A percentile compares a stretch with the other conserved stretches of the same genome.
These are phyloP conservation scores for Rhododendron ovatum DNA, from an alignment of 148 eudicot species.

Conservation along the genomic window DNA sequence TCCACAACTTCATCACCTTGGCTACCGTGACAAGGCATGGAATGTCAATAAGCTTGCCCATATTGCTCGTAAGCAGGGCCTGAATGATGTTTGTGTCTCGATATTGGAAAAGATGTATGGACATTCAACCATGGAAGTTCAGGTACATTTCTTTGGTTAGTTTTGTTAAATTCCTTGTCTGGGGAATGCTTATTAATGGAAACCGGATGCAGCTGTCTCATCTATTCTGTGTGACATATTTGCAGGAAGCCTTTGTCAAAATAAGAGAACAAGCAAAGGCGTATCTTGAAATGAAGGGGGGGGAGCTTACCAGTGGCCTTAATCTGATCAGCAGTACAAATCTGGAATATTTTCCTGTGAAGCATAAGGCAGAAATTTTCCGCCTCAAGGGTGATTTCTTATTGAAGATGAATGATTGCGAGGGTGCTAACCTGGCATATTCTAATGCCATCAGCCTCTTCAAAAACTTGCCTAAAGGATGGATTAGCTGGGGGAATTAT, in stretches of 20 bases:
- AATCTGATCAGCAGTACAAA: constrained; percentile 86
- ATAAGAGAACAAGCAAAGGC: constrained; percentile 98
- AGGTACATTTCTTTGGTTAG: constrained; percentile 43
- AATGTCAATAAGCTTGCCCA: constrained; percentile 97
- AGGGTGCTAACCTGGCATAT: constrained; percentile 90
- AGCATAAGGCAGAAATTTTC: constrained; percentile 90
- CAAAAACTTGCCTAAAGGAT: constrained; percentile 91
- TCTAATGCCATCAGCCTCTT: constrained; percentile 83
- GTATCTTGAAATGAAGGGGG: constrained; percentile 93
- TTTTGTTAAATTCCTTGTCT: not conserved
- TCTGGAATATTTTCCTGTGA: constrained; percentile 89
- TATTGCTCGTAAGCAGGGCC: constrained; percentile 89
- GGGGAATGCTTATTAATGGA: not conserved
- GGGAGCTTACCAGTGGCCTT: constrained; percentile 70
- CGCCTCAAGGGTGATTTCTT: constrained; percentile 87
- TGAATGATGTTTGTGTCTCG: constrained; percentile 87
- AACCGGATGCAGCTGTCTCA: constrained; percentile 12
- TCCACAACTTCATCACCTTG: constrained; percentile 92
- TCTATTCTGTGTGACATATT: constrained; percentile 9
- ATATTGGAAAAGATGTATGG: constrained; percentile 98
- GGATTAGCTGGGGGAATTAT: constrained; percentile 99
- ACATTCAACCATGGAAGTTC: constrained; percentile 97
- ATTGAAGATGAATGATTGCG: constrained; percentile 84
- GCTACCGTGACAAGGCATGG: constrained; percentile 99
- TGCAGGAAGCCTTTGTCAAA: constrained; percentile 94